Evolutionary conservation across 2,329 filamentous ascomycete genomes (phyloP).

Genomic region (Penicillium sp.): DNA sequence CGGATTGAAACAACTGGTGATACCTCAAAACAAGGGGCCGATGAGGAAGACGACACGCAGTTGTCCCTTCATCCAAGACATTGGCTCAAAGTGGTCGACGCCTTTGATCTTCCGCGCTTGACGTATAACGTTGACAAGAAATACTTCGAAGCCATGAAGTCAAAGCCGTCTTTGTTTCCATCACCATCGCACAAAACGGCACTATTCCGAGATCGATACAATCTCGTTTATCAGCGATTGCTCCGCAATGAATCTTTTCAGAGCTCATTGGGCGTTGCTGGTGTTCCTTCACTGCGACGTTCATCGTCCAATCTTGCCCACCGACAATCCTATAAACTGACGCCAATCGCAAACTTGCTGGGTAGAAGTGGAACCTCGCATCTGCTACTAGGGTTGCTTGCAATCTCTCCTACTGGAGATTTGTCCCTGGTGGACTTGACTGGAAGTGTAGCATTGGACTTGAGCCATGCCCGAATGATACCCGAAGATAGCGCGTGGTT

Average conservation of each 20-base stretch:
- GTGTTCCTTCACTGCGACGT: constrained; percentile 54
- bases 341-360: constrained; percentile 71
- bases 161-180: constrained; percentile 70
- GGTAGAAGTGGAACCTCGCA: constrained; percentile 82
- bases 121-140: constrained; percentile 64
- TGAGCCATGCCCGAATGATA: constrained; percentile 75
- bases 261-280: constrained; percentile 67
- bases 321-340: constrained; percentile 78
- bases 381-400: constrained; percentile 80
- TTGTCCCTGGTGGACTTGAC: constrained; percentile 83
- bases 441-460: constrained; percentile 80
- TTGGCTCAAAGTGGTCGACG: constrained; percentile 80
- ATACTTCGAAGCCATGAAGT: constrained; percentile 75
- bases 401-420: constrained; percentile 74
- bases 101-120: constrained; percentile 74
- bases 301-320: constrained; percentile 56
- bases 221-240: constrained; percentile 86
- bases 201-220: constrained; percentile 85
- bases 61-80: constrained; percentile 68
- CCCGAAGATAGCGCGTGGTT: constrained; percentile 90
- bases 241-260: constrained; percentile 93
- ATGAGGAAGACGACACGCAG: constrained; percentile 56
- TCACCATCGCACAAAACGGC: constrained; percentile 76
- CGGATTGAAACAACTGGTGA: constrained; percentile 47
- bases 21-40: constrained; percentile 48